Evolutionary conservation across 345 rosid species (phyloP).

Genomic region (Bruguiera gymnorhiza): DNA sequence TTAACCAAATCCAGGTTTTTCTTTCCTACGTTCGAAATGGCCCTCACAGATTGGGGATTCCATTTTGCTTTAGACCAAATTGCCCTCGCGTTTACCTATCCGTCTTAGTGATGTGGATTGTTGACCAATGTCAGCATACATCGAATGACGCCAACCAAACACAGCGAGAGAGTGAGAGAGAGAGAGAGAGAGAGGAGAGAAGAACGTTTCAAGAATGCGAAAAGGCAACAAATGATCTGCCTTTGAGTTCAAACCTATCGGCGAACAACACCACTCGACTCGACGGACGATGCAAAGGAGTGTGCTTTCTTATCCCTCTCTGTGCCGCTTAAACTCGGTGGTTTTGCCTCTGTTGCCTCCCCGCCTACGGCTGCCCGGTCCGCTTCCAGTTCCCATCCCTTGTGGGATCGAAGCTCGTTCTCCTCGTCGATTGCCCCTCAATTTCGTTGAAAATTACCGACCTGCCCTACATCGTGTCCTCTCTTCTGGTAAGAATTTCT

Average conservation of each 20-base stretch:
- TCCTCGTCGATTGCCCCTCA: background rate
- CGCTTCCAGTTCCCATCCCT: slow-evolving; percentile 7
- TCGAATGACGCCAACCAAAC: too few species aligned
- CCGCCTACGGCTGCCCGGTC: background rate
- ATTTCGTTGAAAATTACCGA: slow-evolving; percentile 9
- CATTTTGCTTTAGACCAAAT: background rate
- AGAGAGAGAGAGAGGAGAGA: background rate
- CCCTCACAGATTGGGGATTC: background rate
- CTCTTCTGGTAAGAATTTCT: background rate
- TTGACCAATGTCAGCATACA: too few species aligned
- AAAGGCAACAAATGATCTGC: too few species aligned
- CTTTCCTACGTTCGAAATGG: too few species aligned
- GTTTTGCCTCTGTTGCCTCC: background rate
- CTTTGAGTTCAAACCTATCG: too few species aligned
- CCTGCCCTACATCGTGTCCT: slow-evolving; percentile 9
- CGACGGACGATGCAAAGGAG: slow-evolving; percentile 7
- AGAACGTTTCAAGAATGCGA: too few species aligned
- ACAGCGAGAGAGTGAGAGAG: background rate
- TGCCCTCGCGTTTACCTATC: background rate
- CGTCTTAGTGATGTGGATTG: too few species aligned
- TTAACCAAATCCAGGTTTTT: too few species aligned
- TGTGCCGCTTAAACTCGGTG: too few species aligned
- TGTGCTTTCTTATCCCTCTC: too few species aligned
- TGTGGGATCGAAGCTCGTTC: slow-evolving; percentile 10
- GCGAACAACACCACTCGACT: background rate